Evolutionary conservation across 305 asterid genomes (phyloP).

Genomic region (Salvia sclarea): DNA sequence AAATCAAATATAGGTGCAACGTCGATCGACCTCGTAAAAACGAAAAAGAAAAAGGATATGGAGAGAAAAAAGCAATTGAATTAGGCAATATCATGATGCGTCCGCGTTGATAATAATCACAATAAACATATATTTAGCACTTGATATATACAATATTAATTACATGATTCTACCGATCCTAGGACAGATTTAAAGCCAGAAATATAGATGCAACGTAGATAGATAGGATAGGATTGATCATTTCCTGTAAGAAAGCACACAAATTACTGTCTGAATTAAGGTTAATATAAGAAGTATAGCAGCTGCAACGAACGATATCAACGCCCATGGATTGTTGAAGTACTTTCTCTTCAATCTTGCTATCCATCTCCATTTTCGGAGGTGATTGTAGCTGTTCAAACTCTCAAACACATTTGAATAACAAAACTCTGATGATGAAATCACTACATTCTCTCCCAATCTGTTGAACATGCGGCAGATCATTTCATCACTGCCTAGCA

Average conservation of each 20-base stretch:
- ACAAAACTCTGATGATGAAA: conserved; percentile 14
- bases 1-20: too few relatives aligned
- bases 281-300: not conserved
- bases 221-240: not conserved
- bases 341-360: not conserved
- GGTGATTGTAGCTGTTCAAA: not conserved
- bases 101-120: too few relatives aligned
- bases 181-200: too few relatives aligned
- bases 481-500: conserved; percentile 24
- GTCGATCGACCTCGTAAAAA: too few relatives aligned
- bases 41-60: too few relatives aligned
- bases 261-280: not conserved
- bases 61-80: too few relatives aligned
- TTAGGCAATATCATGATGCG: too few relatives aligned
- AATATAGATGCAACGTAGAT: too few relatives aligned
- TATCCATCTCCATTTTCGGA: conserved; percentile 1
- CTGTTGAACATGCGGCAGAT: conserved; percentile 14
- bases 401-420: conserved; percentile 9
- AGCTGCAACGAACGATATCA: not conserved
- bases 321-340: not conserved
- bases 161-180: too few relatives aligned
- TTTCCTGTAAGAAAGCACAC: not conserved
- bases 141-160: too few relatives aligned
- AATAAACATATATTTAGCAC: too few relatives aligned
- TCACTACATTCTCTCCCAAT: conserved; percentile 10